Evolutionary conservation across 345 rosid genomes (phyloP), one percentile per base, ranked within the genome.

Genomic region (Noccaea bulbosa): DNA sequence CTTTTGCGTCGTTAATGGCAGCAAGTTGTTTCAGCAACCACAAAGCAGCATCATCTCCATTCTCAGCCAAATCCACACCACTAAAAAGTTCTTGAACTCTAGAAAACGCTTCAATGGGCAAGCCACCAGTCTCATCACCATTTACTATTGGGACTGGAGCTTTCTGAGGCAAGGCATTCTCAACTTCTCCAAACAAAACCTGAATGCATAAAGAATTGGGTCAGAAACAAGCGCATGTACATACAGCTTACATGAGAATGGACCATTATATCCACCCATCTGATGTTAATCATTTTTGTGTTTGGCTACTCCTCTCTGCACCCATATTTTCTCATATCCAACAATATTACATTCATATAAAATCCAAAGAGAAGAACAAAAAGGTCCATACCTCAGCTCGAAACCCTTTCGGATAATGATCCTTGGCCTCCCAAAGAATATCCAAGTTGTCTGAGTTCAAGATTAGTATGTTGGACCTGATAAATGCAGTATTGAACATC

Each of bases 41-140:
- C 75, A 91, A 57, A 48, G 98, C 82, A 86, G 97, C 96, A 86
- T 88, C 97, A 62, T 91, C 97, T 56, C 79, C 83, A 78, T 72
- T 82, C 75, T 91, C 97, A 61, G 82, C 88, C 95, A 91, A 94
- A 57, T 94, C 95, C 78, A 79, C 82, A 49, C 91, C 95, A 70
- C 81, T 91, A 71, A 94, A 94, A 78, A 94, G 95, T 76, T 94
- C 97, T 83, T 91, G 97, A 76, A 94, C 97, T 74, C 85, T 84
- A 49, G 97, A 94, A 83, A 94, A 94, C 27, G 97, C 99, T 85
- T 94, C 99, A 70, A 94, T 85, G 39, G 99, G 99, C 77, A 94
- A 78, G 74, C 99, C 99, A 63, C 97, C 95, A 79, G 89, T 91
- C 81, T 86, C 97, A 81, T 94, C 97, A 24, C 96, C 96, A 81